Conservation (phyloP, 805 yeast species). For the Wickerhamomyces canadensis region DNA sequence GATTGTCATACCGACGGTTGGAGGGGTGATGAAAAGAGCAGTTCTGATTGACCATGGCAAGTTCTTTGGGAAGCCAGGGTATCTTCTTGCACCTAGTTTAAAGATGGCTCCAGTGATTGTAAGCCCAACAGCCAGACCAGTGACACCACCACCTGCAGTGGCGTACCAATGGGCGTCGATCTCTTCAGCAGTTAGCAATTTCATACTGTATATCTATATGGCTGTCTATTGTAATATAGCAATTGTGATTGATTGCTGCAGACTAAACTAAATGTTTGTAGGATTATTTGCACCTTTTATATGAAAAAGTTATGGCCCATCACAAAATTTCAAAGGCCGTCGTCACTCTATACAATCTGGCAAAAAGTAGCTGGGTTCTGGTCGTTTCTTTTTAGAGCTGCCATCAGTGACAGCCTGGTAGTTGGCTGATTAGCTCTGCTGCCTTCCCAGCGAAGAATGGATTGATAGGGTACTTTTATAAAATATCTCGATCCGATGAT, state of each 20-base stretch:
- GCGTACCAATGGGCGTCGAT: constrained; percentile 57
- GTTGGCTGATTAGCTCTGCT: no score
- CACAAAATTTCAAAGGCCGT: constrained; percentile 1
- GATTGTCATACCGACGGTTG: constrained; percentile 54
- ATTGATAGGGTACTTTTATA: no score
- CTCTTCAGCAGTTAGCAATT: constrained; percentile 62
- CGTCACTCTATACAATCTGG: no score
- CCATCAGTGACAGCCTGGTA: no score
- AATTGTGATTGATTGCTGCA: no score
- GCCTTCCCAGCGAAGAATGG: no score
- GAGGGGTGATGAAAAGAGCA: constrained; percentile 64
- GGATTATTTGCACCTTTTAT: no score
- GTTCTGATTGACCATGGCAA: constrained; percentile 57
- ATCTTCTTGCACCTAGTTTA: constrained; percentile 42
- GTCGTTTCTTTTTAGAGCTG: no score
- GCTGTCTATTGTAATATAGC: neutral
- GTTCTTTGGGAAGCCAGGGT: constrained; percentile 36
- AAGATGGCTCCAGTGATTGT: constrained; percentile 50
- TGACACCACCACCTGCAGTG: constrained; percentile 52
- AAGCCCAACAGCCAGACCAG: constrained; percentile 56
- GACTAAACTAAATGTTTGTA: no score
- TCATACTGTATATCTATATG: constrained; percentile 39
- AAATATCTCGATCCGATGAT: neutral
- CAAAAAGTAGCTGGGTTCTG: no score
- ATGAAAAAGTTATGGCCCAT: no score